phyloP scores from a whole-genome alignment of 352 stramenopile genomes.

The Globisporangium mamillatum region DNA sequence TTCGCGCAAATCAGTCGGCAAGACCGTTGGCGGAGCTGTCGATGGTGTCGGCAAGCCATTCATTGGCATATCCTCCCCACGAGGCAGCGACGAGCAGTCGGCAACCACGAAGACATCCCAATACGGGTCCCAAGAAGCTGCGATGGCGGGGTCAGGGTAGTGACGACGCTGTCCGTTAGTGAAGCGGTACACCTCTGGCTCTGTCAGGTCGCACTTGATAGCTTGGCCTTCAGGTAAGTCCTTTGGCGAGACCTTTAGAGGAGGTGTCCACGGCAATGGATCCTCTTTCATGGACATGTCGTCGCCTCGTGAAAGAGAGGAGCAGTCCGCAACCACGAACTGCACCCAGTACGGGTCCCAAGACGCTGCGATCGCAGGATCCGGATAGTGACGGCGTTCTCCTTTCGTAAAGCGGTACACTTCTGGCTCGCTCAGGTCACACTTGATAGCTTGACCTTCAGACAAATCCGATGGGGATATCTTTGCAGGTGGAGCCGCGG shows the following conservation, averaged over 20 bases:
- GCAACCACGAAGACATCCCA: conserved; percentile 12
- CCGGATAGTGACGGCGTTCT: conserved; percentile 20
- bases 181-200: conserved; percentile 21
- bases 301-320: conserved; percentile 12
- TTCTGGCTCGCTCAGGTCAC: conserved; percentile 4
- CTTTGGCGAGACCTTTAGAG: not conserved
- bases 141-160: conserved; percentile 21
- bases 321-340: conserved; percentile 13
- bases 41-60: too few relatives aligned
- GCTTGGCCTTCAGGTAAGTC: conserved; percentile 5
- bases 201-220: conserved; percentile 21
- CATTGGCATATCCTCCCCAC: conserved; percentile 12
- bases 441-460: conserved; percentile 22
- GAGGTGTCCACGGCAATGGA: not conserved
- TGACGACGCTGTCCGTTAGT: conserved; percentile 12
- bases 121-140: conserved; percentile 25
- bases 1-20: conserved; percentile 6
- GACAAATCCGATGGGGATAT: not conserved
- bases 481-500: not conserved
- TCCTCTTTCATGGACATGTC: conserved; percentile 8
- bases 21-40: too few relatives aligned
- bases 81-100: conserved; percentile 16
- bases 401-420: conserved; percentile 21
- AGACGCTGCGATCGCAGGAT: conserved; percentile 17
- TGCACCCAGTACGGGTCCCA: conserved; percentile 24